Conservation (phyloP, 2,329 filamentous ascomycete genomes). For the Pseudogymnoascus sp. region DNA sequence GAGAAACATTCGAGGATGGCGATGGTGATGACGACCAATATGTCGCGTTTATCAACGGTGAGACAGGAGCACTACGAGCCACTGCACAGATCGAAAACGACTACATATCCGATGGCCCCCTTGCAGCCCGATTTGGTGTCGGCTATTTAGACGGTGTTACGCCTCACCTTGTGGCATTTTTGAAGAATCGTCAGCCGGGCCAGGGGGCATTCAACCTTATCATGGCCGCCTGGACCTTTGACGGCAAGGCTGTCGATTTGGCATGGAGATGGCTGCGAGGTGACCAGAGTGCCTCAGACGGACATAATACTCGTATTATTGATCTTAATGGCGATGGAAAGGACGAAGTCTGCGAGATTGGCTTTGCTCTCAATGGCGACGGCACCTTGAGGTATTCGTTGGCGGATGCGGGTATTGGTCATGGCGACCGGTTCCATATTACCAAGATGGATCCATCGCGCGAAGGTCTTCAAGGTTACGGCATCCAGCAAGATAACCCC, state of each 20-base stretch:
- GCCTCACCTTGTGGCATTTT: neutral
- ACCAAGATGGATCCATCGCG: conserved; percentile 1
- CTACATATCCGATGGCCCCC: neutral
- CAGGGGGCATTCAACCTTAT: neutral
- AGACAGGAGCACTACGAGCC: neutral
- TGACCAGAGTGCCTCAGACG: neutral
- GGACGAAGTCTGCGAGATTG: neutral
- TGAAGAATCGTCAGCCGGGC: neutral
- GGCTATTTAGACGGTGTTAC: neutral
- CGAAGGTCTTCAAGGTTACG: neutral
- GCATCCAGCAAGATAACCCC: neutral
- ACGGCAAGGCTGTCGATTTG: neutral
- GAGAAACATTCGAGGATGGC: neutral
- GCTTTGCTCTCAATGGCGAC: neutral
- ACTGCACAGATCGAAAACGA: neutral
- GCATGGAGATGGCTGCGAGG: neutral
- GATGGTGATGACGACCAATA: neutral
- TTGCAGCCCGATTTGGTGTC: neutral
- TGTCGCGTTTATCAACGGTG: neutral
- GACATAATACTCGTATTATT: neutral
- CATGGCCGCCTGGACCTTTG: neutral
- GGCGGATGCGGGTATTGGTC: neutral
- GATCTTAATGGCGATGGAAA: neutral
- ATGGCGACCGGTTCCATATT: conserved; percentile 1
- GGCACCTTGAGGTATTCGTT: neutral